Evolutionary conservation across 495 filamentous ascomycete genomes (phyloP), one percentile per base, ranked within the genome.

Genomic region (Trichodelitschia bisporula): DNA sequence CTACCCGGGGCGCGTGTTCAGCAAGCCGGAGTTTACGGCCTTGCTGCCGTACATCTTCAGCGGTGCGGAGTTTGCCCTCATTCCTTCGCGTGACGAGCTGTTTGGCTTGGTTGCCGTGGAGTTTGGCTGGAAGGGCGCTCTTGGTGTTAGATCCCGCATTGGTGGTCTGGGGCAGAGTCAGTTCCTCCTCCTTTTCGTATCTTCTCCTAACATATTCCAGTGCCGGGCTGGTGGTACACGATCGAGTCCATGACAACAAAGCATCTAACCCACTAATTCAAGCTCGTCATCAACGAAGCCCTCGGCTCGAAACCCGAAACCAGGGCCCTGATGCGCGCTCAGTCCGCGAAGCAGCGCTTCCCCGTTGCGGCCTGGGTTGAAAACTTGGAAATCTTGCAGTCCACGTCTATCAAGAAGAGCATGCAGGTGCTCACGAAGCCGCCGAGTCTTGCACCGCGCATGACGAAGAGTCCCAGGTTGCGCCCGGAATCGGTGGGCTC

Each of bases 41-140:
- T 53, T 82, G 1, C 75, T 72, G 9, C 67, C 70, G 0, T 79
- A 62, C 46, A 69, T 82, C 38, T 79, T 79, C 50, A 73, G 65
- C 29, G 75, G 75, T 13, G 72, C 74, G 12, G 75, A 82, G 30
- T 79, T 82, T 36, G 73, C 74, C 11, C 53, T 82, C 19, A 79
- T 82, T 33, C 74, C 75, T 4, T 77, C 70, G 12, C 65, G 75
- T 34, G 75, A 82, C 37, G 75, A 82, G 44, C 75, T 75, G 0
- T 82, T 82, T 38, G 75, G 75, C 18, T 49, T 82, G n/a, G 75
- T 79, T 2, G 75, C 74, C 18, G 74, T 80, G 26, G 74, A 80
- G 42, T 80, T 79, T 39, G 74, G 74, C 16, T 58, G 74, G 15
- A 78, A 79, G 45, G 74, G 74, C 25, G 75, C 74, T 10, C 56